A percentile compares a stretch with the other conserved stretches of the same genome.
Evolutionary conservation across 1,284 basidiomycete species (phyloP).

Genomic region (Marasmius sp.): DNA sequence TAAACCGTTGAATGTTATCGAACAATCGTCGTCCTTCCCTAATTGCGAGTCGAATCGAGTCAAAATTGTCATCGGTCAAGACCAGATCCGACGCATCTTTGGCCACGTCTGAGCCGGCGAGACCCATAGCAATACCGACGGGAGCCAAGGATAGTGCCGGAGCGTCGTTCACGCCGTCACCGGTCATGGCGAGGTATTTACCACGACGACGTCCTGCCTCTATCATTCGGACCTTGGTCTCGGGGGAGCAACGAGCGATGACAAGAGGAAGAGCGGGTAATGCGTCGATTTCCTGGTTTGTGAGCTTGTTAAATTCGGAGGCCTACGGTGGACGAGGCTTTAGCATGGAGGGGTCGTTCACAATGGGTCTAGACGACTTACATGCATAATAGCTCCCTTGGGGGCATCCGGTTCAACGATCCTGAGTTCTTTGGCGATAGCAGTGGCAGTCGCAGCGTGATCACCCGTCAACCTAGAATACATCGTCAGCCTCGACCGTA

Average conservation of each 20-base stretch:
- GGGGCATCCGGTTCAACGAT: slow-evolving; percentile 67
- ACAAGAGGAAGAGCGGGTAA: slow-evolving; percentile 41
- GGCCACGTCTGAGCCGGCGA: slow-evolving; percentile 55
- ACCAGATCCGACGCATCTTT: slow-evolving; percentile 50
- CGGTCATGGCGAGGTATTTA: slow-evolving; percentile 56
- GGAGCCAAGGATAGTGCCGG: slow-evolving; percentile 54
- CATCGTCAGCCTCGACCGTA: neutral
- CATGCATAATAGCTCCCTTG: slow-evolving; percentile 55
- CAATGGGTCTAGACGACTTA: slow-evolving; percentile 6
- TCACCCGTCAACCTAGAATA: slow-evolving; percentile 45
- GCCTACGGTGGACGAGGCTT: slow-evolving; percentile 17
- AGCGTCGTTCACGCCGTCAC: slow-evolving; percentile 68
- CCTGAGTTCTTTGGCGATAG: slow-evolving; percentile 61
- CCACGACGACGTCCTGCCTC: slow-evolving; percentile 39
- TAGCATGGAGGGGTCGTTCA: neutral
- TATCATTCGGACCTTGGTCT: slow-evolving; percentile 55
- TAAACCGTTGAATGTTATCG: slow-evolving; percentile 46
- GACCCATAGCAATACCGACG: slow-evolving; percentile 63
- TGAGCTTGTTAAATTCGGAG: slow-evolving; percentile 60
- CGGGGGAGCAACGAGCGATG: slow-evolving; percentile 41
- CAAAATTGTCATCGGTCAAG: slow-evolving; percentile 62
- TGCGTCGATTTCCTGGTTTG: slow-evolving; percentile 56
- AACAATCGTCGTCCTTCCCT: slow-evolving; percentile 47
- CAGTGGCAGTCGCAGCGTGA: slow-evolving; percentile 63
- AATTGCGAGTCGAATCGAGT: slow-evolving; percentile 61